phyloP scores from a whole-genome alignment of 306 rosid genomes.

The Dicorynia guianensis region DNA sequence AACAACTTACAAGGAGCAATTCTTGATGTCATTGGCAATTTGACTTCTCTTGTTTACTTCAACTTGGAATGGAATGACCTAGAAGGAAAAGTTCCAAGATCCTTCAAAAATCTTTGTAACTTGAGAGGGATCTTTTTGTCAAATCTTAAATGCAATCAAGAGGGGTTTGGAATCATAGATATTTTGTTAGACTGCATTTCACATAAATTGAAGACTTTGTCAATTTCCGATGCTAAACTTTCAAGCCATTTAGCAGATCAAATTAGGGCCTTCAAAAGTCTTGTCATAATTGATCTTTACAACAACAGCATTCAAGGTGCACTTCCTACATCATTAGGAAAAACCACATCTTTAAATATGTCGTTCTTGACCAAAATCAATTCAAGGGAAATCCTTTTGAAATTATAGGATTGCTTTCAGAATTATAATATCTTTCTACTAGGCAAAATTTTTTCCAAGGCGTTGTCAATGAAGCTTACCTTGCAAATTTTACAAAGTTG shows the following conservation, averaged over 20 bases:
- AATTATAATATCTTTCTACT: background rate
- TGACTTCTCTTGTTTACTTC: slow-evolving; percentile 23
- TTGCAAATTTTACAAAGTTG: slow-evolving; percentile 19
- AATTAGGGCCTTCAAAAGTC: background rate
- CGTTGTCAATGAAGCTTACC: slow-evolving; percentile 22
- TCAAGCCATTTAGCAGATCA: slow-evolving; percentile 19
- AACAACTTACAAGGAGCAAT: background rate
- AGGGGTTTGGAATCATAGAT: background rate
- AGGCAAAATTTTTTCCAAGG: background rate
- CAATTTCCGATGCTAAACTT: background rate
- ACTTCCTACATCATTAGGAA: background rate
- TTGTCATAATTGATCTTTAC: background rate
- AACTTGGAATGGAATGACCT: background rate
- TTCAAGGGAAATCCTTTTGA: background rate
- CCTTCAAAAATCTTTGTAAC: slow-evolving; percentile 33
- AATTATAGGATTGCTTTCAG: background rate
- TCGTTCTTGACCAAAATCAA: background rate
- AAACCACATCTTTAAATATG: background rate
- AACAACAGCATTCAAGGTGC: background rate
- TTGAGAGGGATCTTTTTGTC: slow-evolving; percentile 15
- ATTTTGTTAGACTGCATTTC: slow-evolving; percentile 16
- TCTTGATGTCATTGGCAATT: background rate
- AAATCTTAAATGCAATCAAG: background rate
- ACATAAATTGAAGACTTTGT: background rate
- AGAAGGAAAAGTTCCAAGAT: background rate